Conservation (phyloP, 495 filamentous ascomycete genomes). For the Aspergillus panamensis region DNA sequence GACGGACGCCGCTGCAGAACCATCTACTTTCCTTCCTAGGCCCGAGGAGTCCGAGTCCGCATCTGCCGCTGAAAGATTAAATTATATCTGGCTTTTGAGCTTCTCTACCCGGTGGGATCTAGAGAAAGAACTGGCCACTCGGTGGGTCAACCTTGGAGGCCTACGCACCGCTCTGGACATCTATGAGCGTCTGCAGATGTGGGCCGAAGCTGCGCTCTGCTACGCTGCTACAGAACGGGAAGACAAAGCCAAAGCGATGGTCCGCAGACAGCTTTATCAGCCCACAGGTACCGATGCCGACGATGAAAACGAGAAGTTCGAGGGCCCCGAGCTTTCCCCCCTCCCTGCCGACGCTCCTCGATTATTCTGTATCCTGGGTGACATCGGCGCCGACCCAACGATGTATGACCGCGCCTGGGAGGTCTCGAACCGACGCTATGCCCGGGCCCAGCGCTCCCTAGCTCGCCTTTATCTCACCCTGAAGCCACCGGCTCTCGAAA, state of each 20-base stretch:
- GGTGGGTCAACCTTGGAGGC: slow-evolving; percentile 84
- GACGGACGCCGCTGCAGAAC: slow-evolving; percentile 24
- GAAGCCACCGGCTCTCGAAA: slow-evolving; percentile 55
- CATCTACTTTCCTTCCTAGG: slow-evolving; percentile 78
- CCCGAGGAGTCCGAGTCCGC: slow-evolving; percentile 75
- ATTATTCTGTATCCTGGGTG: slow-evolving; percentile 89
- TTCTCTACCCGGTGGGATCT: slow-evolving; percentile 90
- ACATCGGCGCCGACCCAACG: slow-evolving; percentile 68
- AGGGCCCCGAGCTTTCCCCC: slow-evolving; percentile 60
- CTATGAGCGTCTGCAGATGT: slow-evolving; percentile 90
- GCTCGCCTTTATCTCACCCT: slow-evolving; percentile 69
- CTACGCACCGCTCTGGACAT: slow-evolving; percentile 90
- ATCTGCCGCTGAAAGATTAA: slow-evolving; percentile 67
- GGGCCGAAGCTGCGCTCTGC: slow-evolving; percentile 93
- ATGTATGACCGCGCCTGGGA: slow-evolving; percentile 89
- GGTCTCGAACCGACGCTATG: slow-evolving; percentile 73
- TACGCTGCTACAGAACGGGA: slow-evolving; percentile 77
- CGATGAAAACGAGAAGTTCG: slow-evolving; percentile 57
- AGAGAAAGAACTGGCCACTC: slow-evolving; percentile 85
- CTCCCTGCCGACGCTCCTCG: slow-evolving; percentile 80
- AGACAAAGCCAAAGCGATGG: slow-evolving; percentile 70
- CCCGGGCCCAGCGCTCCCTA: slow-evolving; percentile 81
- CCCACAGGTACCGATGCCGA: slow-evolving; percentile 42
- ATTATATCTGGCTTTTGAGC: slow-evolving; percentile 75
- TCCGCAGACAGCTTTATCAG: slow-evolving; percentile 74